Evolutionary conservation across 208 protist species (phyloP).

Genomic region (Naegleria gruberi): DNA sequence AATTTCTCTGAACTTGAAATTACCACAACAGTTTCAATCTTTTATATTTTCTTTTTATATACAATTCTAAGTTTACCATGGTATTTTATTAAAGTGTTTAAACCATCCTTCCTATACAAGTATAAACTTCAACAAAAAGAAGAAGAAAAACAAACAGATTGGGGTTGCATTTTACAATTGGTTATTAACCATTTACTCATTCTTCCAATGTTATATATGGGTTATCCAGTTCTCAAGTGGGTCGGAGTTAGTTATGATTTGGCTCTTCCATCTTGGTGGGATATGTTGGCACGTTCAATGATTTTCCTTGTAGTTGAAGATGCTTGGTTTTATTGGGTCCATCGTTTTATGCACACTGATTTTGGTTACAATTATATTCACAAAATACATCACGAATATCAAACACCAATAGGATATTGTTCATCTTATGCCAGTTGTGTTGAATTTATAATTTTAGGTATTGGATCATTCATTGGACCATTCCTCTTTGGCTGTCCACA

Average conservation of each 20-base stretch:
- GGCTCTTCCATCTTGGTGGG: neutral
- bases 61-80: slow-evolving; percentile 26
- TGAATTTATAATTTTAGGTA: slow-evolving; percentile 32
- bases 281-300: slow-evolving; percentile 10
- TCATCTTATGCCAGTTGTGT: slow-evolving; percentile 36
- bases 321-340: slow-evolving; percentile 33
- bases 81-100: slow-evolving; percentile 30
- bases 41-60: slow-evolving; percentile 26
- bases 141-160: slow-evolving; percentile 17
- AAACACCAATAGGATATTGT: slow-evolving; percentile 31
- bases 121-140: slow-evolving; percentile 26
- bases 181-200: slow-evolving; percentile 40
- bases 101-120: slow-evolving; percentile 12
- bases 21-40: neutral
- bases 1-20: slow-evolving; percentile 9
- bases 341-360: slow-evolving; percentile 32
- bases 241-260: slow-evolving; percentile 15
- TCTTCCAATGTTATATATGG: neutral
- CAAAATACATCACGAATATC: slow-evolving; percentile 34
- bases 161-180: slow-evolving; percentile 32
- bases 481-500: slow-evolving; percentile 28
- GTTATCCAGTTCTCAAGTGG: neutral
- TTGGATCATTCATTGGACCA: slow-evolving; percentile 31
- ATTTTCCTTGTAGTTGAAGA: slow-evolving; percentile 39
- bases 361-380: slow-evolving; percentile 36